Percentiles rank a stretch among this genome's conserved stretches.
Conservation (phyloP, 129 eudicot species). For the Artemisia annua region DNA sequence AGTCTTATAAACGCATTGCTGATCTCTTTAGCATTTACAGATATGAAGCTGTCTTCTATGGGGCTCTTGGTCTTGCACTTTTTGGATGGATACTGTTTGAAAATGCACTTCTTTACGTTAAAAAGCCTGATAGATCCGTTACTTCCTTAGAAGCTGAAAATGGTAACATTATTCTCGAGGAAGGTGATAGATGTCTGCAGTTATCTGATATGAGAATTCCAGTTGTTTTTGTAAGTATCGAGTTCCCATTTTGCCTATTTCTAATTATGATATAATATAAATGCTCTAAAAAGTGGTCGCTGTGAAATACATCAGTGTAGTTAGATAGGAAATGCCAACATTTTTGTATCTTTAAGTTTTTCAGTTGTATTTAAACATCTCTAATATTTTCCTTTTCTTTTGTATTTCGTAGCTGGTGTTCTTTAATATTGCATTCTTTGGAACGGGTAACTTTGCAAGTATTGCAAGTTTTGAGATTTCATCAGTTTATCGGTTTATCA, state of each 20-base stretch:
- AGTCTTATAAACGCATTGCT: neutral
- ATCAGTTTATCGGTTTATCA: conserved; percentile 95
- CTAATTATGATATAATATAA: neutral
- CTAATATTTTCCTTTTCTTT: conserved; percentile 12
- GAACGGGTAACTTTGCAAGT: conserved; percentile 98
- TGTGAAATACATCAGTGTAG: no score
- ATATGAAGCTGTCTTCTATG: conserved; percentile 93
- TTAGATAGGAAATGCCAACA: no score
- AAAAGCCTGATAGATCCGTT: conserved; percentile 43
- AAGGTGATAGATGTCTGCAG: conserved; percentile 60
- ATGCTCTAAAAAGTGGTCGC: no score
- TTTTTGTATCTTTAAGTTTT: conserved; percentile 3
- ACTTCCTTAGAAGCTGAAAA: conserved; percentile 42
- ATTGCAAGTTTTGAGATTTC: conserved; percentile 99
- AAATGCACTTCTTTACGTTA: conserved; percentile 55
- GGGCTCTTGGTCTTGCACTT: conserved; percentile 86
- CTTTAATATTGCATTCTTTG: conserved; percentile 92
- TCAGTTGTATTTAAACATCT: conserved; percentile 13
- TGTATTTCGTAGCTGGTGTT: conserved; percentile 68
- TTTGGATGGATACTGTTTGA: conserved; percentile 93
- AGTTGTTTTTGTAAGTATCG: conserved; percentile 72
- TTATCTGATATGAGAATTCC: conserved; percentile 86
- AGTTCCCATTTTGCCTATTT: neutral
- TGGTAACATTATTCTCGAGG: conserved; percentile 44
- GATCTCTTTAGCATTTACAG: conserved; percentile 33